Conservation (phyloP, 768 basidiomycete species). For the Chlorophyllum brunneum region DNA sequence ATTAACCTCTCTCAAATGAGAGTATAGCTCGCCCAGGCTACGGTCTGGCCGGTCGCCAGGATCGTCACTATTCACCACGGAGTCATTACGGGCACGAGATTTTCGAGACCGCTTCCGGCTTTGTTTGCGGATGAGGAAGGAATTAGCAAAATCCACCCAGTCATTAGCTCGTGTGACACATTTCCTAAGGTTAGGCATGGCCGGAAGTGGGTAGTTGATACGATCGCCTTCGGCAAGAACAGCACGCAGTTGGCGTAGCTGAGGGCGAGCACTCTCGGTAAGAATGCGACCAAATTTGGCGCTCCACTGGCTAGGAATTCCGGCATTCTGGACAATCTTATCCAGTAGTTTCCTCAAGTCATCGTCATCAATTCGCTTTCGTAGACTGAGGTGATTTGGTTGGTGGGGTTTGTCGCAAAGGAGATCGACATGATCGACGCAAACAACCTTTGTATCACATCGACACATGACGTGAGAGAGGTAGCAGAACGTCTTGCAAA, state of each 20-base stretch:
- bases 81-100: conserved; percentile 50
- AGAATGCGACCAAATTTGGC: conserved; percentile 64
- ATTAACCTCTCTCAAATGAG: conserved; percentile 68
- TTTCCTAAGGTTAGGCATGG: conserved; percentile 67
- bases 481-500: conserved; percentile 95
- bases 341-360: conserved; percentile 65
- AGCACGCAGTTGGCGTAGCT: conserved; percentile 73
- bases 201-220: conserved; percentile 70
- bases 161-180: conserved; percentile 80
- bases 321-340: conserved; percentile 68
- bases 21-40: conserved; percentile 65
- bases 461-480: conserved; percentile 86
- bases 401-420: conserved; percentile 56
- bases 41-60: conserved; percentile 68
- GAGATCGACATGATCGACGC: conserved; percentile 77
- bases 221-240: conserved; percentile 88
- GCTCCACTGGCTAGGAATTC: conserved; percentile 73
- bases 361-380: conserved; percentile 78
- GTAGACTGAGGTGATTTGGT: conserved; percentile 51
- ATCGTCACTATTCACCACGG: conserved; percentile 42
- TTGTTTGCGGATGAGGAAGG: conserved; percentile 75
- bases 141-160: conserved; percentile 85
- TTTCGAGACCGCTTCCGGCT: conserved; percentile 72
- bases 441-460: conserved; percentile 77
- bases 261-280: conserved; percentile 64